Evolutionary conservation across 441 rosid genomes (phyloP).

Genomic region (Populus hybrid): DNA sequence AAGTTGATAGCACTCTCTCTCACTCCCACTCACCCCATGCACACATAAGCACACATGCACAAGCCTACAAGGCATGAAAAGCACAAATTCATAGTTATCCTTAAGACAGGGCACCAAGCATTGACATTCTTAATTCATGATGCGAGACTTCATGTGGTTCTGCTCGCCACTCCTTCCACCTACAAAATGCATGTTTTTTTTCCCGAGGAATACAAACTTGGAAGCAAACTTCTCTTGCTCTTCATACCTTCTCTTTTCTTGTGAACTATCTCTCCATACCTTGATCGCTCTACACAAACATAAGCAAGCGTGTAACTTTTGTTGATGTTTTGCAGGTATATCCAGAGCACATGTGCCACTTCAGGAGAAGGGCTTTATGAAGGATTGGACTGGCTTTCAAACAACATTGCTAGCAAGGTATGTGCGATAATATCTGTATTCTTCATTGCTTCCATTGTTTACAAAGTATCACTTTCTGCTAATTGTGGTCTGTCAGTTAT

Average conservation of each 20-base stretch:
- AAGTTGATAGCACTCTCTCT: background rate
- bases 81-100: background rate
- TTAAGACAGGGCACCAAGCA: background rate
- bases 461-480: background rate
- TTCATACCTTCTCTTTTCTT: background rate
- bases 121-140: too few relatives aligned
- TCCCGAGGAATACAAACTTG: background rate
- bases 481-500: background rate
- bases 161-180: background rate
- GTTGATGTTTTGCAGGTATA: conserved; percentile 23
- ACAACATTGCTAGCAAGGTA: background rate
- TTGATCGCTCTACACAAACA: background rate
- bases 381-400: conserved; percentile 23
- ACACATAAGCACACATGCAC: background rate
- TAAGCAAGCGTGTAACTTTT: background rate
- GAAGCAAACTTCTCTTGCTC: background rate
- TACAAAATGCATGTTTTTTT: background rate
- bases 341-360: conserved; percentile 33
- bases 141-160: too few relatives aligned
- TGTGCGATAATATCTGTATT: background rate
- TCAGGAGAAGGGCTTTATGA: conserved; percentile 35
- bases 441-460: background rate
- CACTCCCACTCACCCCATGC: background rate
- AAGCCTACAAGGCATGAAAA: background rate
- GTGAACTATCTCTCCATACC: background rate